Base-by-base conservation (phyloP, 805 yeast species). In the Blastobotrys parvus region DNA sequence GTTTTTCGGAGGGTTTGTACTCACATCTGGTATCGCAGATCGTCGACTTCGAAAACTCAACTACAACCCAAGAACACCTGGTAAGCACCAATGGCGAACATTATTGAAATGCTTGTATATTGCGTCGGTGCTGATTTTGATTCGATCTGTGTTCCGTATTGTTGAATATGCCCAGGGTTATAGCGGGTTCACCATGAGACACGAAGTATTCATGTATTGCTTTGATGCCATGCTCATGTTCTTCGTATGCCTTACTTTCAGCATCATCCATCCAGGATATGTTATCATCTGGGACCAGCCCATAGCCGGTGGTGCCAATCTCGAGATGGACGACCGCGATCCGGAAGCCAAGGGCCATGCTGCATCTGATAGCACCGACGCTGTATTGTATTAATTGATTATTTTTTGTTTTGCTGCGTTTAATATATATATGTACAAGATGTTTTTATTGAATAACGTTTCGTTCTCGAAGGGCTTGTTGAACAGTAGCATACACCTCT, bases 91-190 rank as follows among this genome's bases (percentile, higher is more conserved):
- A 17, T 18, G 45, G 40, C 17, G 32, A 17, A 19, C 41, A 32
- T 16, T 43, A 23, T 11, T 50, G 52, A 5, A 48, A 46, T 3
- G 33, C 45, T 37, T 56, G 53, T 54, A 51, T 19, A 35, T 43
- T 3, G 66, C 81, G 1, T 76, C 78, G 3, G 18, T 74, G 2
- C 69, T 77, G 35, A 69, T 86, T 19, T 79, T 74, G 48, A 65
- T 75, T 22, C 72, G 95, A 56, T 82, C 89, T 50, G 65, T 79
- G 34, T 86, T 83, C 62, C 73, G 95, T 57, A 70, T 84, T 4
- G 23, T 38, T 10, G 43, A 43, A 16, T 43, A 30, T 29, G 37
- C 38, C 17, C 23, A 27, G 29, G 45, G 45, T 4, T 33, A 8
- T 3, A 10, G 4, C n/a, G 45, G 45, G 4, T 43, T 40, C 23